Evolutionary conservation across 305 asterid genomes (phyloP).

Genomic region (Caryopteris hybrid): DNA sequence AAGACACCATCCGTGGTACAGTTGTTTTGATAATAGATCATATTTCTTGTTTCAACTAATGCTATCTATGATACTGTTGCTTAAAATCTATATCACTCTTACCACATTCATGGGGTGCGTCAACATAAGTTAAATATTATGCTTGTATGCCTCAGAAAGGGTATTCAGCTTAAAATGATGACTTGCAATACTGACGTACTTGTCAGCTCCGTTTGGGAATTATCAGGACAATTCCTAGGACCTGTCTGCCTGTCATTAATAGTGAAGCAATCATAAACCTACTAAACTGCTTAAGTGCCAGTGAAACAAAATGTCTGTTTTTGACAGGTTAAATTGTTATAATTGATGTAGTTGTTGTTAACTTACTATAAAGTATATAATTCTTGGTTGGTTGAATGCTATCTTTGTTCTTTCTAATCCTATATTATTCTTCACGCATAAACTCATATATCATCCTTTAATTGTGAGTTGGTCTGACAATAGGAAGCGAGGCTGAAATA

Average conservation of each 20-base stretch:
- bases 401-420: not conserved
- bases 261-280: not conserved
- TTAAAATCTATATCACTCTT: not conserved
- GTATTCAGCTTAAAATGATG: not conserved
- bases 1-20: not conserved
- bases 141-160: not conserved
- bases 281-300: not conserved
- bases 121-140: not conserved
- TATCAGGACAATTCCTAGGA: not conserved
- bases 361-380: not conserved
- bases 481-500: constrained; percentile 85
- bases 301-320: not conserved
- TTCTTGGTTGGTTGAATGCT: constrained; percentile 5
- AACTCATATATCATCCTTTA: not conserved
- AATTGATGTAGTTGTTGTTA: not conserved
- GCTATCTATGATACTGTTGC: not conserved
- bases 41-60: not conserved
- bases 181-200: not conserved
- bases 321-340: not conserved
- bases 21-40: not conserved
- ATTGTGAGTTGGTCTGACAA: constrained; percentile 24
- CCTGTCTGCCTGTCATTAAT: not conserved
- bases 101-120: not conserved
- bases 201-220: not conserved
- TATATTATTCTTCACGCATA: not conserved